Evolutionary conservation across 2,329 filamentous ascomycete genomes (phyloP).

Genomic region (Xylaria sp.): DNA sequence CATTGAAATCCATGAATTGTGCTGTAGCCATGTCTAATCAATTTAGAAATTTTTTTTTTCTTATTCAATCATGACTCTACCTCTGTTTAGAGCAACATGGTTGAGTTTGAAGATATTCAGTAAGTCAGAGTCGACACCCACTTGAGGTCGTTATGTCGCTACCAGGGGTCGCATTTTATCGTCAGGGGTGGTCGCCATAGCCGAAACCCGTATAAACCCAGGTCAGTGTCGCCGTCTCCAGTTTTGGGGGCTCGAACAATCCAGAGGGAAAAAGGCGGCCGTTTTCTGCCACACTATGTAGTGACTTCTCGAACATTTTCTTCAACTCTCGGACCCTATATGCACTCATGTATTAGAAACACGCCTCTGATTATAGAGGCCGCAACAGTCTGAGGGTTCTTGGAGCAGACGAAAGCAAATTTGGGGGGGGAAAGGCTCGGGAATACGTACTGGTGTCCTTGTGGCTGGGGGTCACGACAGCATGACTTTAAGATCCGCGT

Average conservation of each 20-base stretch:
- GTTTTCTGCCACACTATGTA: conserved; percentile 42
- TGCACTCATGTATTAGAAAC: neutral
- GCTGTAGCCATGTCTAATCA: neutral
- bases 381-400: no score
- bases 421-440: neutral
- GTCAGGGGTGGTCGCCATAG: conserved; percentile 21
- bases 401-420: no score
- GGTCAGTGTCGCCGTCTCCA: conserved; percentile 50
- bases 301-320: conserved; percentile 47
- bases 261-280: conserved; percentile 22
- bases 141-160: neutral
- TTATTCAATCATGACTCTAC: neutral
- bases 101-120: neutral
- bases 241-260: conserved; percentile 40
- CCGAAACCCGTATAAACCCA: conserved; percentile 48
- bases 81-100: neutral
- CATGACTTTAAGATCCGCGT: conserved; percentile 44
- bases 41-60: neutral
- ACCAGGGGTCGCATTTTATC: neutral
- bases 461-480: conserved; percentile 45
- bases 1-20: neutral
- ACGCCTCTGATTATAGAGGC: neutral
- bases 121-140: neutral
- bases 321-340: conserved; percentile 45
- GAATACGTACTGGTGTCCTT: conserved; percentile 39